Evolutionary conservation across 768 basidiomycete species (phyloP).

Genomic region (Filobasidium floriforme): DNA sequence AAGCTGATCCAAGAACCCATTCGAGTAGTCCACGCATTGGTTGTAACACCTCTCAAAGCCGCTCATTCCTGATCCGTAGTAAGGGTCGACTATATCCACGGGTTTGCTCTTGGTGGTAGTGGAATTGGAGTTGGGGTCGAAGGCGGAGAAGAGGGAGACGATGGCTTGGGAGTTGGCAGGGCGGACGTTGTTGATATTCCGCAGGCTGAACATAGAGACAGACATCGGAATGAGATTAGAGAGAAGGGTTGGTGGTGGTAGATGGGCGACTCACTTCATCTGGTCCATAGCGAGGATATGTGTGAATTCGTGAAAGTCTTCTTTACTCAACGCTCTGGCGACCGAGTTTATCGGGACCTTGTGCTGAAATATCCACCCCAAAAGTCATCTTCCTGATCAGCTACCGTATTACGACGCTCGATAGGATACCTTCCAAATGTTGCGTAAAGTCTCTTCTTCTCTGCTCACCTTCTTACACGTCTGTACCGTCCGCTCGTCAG

Average conservation of each 20-base stretch:
- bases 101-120: conserved; percentile 49
- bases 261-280: conserved; percentile 54
- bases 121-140: conserved; percentile 13
- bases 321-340: conserved; percentile 59
- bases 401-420: no score
- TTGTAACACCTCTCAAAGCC: conserved; percentile 72
- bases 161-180: conserved; percentile 31
- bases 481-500: conserved; percentile 66
- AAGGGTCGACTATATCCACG: conserved; percentile 72
- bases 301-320: conserved; percentile 68
- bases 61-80: conserved; percentile 59
- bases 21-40: conserved; percentile 64
- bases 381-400: not conserved
- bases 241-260: not conserved
- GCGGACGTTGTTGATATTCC: conserved; percentile 30
- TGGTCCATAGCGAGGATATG: conserved; percentile 81
- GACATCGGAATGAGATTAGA: not conserved
- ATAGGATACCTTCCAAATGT: no score
- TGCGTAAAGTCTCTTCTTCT: no score
- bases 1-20: conserved; percentile 54
- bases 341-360: conserved; percentile 61
- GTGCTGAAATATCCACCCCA: conserved; percentile 49
- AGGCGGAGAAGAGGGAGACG: conserved; percentile 38
- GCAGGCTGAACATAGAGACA: conserved; percentile 28
- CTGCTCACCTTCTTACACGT: conserved; percentile 64